Evolutionary conservation across 495 filamentous ascomycete genomes (phyloP).

Genomic region (Neurospora pannonica): DNA sequence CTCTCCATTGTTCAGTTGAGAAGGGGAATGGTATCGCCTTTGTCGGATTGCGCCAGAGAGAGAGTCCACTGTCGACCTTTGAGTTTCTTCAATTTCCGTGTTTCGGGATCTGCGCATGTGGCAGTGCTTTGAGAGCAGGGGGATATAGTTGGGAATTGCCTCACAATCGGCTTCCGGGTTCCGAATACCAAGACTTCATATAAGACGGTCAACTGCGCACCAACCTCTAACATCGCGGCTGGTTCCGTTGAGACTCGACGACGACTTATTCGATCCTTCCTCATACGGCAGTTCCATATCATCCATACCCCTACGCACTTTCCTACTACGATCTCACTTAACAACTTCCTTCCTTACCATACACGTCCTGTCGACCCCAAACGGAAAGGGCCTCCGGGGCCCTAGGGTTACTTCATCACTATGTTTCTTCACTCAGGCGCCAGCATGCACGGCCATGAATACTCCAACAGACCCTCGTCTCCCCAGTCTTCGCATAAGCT

Average conservation of each 20-base stretch:
- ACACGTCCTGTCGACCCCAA: neutral
- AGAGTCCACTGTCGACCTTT: neutral
- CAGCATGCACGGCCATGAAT: constrained; percentile 48
- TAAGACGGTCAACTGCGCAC: neutral
- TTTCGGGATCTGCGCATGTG: neutral
- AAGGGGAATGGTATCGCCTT: neutral
- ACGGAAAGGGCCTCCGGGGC: neutral
- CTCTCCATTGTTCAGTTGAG: neutral
- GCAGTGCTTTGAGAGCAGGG: neutral
- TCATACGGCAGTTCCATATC: neutral
- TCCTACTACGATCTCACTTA: neutral
- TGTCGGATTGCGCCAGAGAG: neutral
- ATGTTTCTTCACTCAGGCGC: constrained; percentile 44
- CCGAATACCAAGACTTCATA: neutral
- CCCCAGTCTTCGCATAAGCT: constrained; percentile 25
- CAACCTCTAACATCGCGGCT: neutral
- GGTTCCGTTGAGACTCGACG: neutral
- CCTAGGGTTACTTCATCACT: constrained; percentile 1
- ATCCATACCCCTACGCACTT: neutral
- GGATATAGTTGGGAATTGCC: neutral
- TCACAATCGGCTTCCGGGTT: neutral
- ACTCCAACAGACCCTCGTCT: constrained; percentile 30
- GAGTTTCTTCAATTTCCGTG: neutral
- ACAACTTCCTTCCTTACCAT: neutral
- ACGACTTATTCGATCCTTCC: neutral